phyloP scores from a whole-genome alignment of 2,329 filamentous ascomycete genomes.

The Cryoendolithus antarcticus region DNA sequence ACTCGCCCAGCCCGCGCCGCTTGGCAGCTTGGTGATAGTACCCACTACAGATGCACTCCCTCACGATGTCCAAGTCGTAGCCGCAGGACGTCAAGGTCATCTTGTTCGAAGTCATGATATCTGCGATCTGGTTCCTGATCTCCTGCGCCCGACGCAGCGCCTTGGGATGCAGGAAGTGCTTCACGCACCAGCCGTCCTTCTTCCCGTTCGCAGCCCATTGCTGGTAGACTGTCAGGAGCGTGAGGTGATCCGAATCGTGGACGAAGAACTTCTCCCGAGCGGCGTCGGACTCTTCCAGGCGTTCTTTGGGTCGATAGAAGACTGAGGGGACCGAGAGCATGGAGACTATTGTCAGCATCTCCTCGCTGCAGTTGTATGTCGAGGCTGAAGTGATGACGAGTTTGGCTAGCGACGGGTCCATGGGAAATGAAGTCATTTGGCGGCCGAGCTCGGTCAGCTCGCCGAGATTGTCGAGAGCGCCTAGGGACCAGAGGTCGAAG shows the following conservation, averaged over 20 bases:
- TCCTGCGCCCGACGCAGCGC: slow-evolving; percentile 83
- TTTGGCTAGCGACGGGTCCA: slow-evolving; percentile 93
- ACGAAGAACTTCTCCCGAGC: slow-evolving; percentile 98
- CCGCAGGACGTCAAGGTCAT: slow-evolving; percentile 81
- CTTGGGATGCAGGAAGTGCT: slow-evolving; percentile 93
- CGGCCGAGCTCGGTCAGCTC: slow-evolving; percentile 76
- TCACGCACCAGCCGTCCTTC: slow-evolving; percentile 82
- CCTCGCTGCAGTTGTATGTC: slow-evolving; percentile 77
- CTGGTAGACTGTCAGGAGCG: slow-evolving; percentile 86
- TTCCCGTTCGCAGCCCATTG: slow-evolving; percentile 89
- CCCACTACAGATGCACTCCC: slow-evolving; percentile 92
- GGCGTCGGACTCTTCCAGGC: slow-evolving; percentile 89
- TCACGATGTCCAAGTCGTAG: slow-evolving; percentile 91
- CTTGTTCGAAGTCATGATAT: slow-evolving; percentile 90
- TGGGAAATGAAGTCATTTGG: slow-evolving; percentile 95
- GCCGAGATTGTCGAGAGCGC: slow-evolving; percentile 84
- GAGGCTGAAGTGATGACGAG: slow-evolving; percentile 74
- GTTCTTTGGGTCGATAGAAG: slow-evolving; percentile 93
- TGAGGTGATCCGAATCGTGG: slow-evolving; percentile 91
- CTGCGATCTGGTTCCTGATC: slow-evolving; percentile 81
- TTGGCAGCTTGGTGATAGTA: slow-evolving; percentile 98
- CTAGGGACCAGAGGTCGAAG: slow-evolving; percentile 93
- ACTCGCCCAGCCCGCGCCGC: slow-evolving; percentile 92
- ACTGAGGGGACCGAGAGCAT: slow-evolving; percentile 96
- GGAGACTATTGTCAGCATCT: slow-evolving; percentile 95